These are phyloP conservation scores for Diospyros kaki DNA, from an alignment of 148 eudicot genomes.

Conservation along the genomic window DNA sequence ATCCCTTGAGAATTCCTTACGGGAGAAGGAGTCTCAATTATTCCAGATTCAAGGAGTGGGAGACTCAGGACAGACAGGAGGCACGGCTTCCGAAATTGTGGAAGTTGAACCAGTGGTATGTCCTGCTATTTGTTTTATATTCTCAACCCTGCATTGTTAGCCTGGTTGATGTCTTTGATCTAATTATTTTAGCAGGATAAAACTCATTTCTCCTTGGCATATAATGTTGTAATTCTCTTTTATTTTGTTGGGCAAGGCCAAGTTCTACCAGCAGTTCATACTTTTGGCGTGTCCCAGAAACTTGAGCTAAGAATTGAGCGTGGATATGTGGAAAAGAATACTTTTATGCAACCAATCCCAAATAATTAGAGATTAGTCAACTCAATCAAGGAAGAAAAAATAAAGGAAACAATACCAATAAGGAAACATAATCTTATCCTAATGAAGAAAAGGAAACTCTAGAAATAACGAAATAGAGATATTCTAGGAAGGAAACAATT, in stretches of 20 bases:
- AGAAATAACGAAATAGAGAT: too few species aligned
- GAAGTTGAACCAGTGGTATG: constrained; percentile 87
- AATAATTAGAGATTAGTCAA: too few species aligned
- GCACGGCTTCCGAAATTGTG: constrained; percentile 57
- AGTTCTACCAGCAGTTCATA: neutral
- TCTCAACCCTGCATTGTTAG: constrained; percentile 1
- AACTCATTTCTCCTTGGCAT: neutral
- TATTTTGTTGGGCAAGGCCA: constrained; percentile 4
- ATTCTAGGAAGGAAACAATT: too few species aligned
- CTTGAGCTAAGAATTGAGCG: neutral
- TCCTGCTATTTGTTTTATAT: constrained; percentile 10
- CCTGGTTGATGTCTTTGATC: neutral
- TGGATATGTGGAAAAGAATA: neutral
- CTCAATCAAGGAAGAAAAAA: too few species aligned
- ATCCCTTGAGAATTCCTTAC: constrained; percentile 58
- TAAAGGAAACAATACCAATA: too few species aligned
- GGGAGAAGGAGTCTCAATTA: constrained; percentile 57
- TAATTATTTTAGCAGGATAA: too few species aligned
- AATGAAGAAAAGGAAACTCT: too few species aligned
- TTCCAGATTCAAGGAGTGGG: constrained; percentile 37
- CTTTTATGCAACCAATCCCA: too few species aligned
- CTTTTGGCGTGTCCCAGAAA: neutral
- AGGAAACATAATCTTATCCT: too few species aligned
- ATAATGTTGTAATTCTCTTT: neutral
- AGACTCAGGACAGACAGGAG: constrained; percentile 39